Evolutionary conservation across 2,329 filamentous ascomycete species (phyloP).

Genomic region (Stagonosporopsis tanaceti): DNA sequence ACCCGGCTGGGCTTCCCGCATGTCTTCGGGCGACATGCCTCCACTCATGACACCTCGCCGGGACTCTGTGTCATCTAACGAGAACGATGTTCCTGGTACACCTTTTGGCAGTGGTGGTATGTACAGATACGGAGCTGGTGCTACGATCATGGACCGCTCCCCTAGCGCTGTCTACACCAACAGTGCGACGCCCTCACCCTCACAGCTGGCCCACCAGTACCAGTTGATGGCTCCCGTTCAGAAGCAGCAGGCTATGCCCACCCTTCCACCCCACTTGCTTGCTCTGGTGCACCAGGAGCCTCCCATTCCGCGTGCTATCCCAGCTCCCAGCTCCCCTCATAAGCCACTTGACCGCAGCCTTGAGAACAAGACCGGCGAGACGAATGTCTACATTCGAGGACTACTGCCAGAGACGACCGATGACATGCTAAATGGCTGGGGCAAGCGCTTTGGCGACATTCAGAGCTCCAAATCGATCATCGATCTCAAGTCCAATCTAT

Average conservation of each 20-base stretch:
- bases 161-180: conserved; percentile 58
- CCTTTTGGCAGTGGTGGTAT: conserved; percentile 54
- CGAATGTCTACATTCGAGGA: conserved; percentile 97
- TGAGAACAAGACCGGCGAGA: conserved; percentile 93
- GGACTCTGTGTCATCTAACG: conserved; percentile 61
- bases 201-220: conserved; percentile 56
- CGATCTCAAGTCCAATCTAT: conserved; percentile 88
- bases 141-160: conserved; percentile 59
- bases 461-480: conserved; percentile 99
- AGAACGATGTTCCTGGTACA: conserved; percentile 61
- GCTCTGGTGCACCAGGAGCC: conserved; percentile 72
- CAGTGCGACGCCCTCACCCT: conserved; percentile 59
- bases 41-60: conserved; percentile 61
- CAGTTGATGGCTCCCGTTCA: conserved; percentile 51
- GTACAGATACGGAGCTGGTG: conserved; percentile 55
- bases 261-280: conserved; percentile 56
- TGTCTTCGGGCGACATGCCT: conserved; percentile 58
- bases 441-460: conserved; percentile 87
- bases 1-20: conserved; percentile 55
- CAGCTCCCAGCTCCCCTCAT: conserved; percentile 84
- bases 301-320: conserved; percentile 84
- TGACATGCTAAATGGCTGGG: conserved; percentile 82
- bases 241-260: conserved; percentile 49
- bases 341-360: conserved; percentile 93
- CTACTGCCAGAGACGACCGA: conserved; percentile 95